Percentiles rank a stretch among this genome's conserved stretches.
Conservation (phyloP, 176 grass and related monocot genomes). For the Pontederia paniculata region DNA sequence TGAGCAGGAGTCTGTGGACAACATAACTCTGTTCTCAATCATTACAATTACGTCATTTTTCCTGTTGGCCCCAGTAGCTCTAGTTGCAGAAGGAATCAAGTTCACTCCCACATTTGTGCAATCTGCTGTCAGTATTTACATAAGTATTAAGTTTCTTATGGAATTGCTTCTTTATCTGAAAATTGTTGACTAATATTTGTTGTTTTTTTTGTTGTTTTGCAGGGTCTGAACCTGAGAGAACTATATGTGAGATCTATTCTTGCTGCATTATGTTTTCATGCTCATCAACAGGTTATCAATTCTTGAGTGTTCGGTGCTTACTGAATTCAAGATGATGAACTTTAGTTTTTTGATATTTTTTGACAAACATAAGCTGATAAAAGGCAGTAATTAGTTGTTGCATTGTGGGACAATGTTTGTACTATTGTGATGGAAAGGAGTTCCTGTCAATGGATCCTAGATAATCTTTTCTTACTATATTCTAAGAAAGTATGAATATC, state of each 20-base stretch:
- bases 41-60: constrained; percentile 60
- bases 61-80: constrained; percentile 39
- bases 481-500: too few relatives aligned
- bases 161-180: not conserved
- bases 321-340: not conserved
- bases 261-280: constrained; percentile 85
- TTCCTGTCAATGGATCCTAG: too few relatives aligned
- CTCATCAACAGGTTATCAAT: constrained; percentile 75
- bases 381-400: too few relatives aligned
- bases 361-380: too few relatives aligned
- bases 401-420: too few relatives aligned
- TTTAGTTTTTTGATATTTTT: not conserved
- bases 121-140: constrained; percentile 27
- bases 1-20: constrained; percentile 49
- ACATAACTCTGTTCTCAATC: constrained; percentile 68
- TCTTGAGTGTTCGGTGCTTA: not conserved
- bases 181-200: not conserved
- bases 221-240: constrained; percentile 74
- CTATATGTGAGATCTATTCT: constrained; percentile 62
- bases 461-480: too few relatives aligned
- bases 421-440: too few relatives aligned
- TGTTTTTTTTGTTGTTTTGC: constrained; percentile 10
- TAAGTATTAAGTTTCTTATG: not conserved
- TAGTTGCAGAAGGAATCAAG: constrained; percentile 52
- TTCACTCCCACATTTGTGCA: constrained; percentile 52